Base-by-base conservation (phyloP, 306 rosid species). In the Elaeagnus macrophylla region DNA sequence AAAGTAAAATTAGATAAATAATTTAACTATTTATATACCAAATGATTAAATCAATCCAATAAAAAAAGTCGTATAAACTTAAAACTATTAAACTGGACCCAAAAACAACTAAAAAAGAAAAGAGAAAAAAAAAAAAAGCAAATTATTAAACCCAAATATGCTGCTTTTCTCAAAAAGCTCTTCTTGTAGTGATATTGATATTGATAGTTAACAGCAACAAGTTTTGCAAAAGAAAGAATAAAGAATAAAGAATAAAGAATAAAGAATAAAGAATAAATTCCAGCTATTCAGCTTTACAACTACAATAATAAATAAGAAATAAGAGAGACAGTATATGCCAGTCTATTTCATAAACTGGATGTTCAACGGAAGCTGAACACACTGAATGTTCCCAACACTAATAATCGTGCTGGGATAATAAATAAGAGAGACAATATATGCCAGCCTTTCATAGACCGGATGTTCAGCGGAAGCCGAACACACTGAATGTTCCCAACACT, bases 221-320 rank as follows among this genome's bases (percentile, higher is more conserved):
- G 61, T 25, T 66, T 61, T 59, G 64, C 66, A 59, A 65, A 51
- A 67, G 54, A 73, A 82, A 69, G 97, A 89, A 83, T 79, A 89
- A 89, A 85, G 97, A 89, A 89, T 85, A 48, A 57, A 52, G 81
- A 70, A 68, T n/a, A n/a, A n/a, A n/a, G n/a, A n/a, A n/a, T n/a
- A 73, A 82, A 69, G 97, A 89, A 83, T 79, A 89, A 89, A 67
- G 15, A 54, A 40, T 54, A 65, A 46, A 58, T 61, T 57, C 70
- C 53, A 51, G 56, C 78, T 63, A 38, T 67, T 64, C 72, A 74
- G 55, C 67, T 40, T 53, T 48, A 51, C 56, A 64, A 65, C 48
- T 68, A 10, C 57, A 62, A 63, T 54, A 53, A 3, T 10, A 39
- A 54, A 59, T 1, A 18, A 48, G 13, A 11, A 7, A n/a, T 48